Evolutionary conservation across 768 basidiomycete species (phyloP), one percentile per base, ranked within the genome.

Genomic region (Agaricus sinodeliciosus): DNA sequence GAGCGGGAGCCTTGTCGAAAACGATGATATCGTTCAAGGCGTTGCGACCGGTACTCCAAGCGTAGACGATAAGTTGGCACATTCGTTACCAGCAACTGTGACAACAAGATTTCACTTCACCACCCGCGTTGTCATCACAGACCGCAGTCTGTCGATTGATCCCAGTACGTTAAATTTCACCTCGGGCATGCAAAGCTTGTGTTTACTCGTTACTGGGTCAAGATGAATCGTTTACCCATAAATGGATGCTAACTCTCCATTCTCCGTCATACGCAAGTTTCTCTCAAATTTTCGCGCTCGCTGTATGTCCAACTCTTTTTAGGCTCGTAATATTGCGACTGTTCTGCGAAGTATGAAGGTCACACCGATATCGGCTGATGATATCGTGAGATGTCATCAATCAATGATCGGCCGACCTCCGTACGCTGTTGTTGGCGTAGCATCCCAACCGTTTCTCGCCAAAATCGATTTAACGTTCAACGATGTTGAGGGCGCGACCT

Each of bases 171-270:
- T 31, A 31, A 3, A 8, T 31, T 57, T 12, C 39, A 16, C 27
- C 4, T 16, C 27, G 15, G 44, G 43, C 9, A 11, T 27, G 8
- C 27, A 51, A 48, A 51, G 22, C 48, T n/a, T 18, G 8, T 18
- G 40, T 50, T 5, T 41, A 43, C 22, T 43, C 39, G 7, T 55
- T 74, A 72, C 3, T 59, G 66, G 46, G 22, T 57, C 52, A 43
- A 49, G n/a, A 51, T 62, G 35, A 56, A 48, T 56, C 56, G 2
- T 68, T 70, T 53, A 72, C 74, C 1, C 74, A 79, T 60, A 76
- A 74, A 61, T 81, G 79, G 79, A 79, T 78, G 77, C 67, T 81
- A 36, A 75, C 73, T 0, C 68, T 78, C 11, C 75, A 79, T 52
- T 69, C 77, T 4, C 76, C 79, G 22, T 75, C 78, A 39, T 81